These are phyloP conservation scores for Arachnopeziza araneosa DNA, from an alignment of 2,329 filamentous ascomycete species.

Conservation along the genomic window DNA sequence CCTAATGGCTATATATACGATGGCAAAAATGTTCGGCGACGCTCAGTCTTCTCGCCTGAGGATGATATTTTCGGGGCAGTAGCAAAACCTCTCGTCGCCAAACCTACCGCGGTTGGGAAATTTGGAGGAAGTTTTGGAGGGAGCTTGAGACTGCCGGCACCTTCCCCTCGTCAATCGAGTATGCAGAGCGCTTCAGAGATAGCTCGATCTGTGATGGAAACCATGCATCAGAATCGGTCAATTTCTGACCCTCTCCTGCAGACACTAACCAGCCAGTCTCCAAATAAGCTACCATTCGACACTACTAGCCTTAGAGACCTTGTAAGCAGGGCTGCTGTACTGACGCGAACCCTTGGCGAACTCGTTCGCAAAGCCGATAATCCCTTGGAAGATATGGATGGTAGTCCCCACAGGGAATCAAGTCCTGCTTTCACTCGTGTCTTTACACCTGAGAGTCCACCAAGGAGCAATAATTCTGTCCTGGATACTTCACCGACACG, in stretches of 20 bases:
- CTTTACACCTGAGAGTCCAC: conserved; percentile 50
- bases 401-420: conserved; percentile 45
- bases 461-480: conserved; percentile 49
- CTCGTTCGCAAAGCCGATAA: conserved; percentile 53
- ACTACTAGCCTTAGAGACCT: conserved; percentile 63
- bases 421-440: conserved; percentile 64
- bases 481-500: conserved; percentile 48
- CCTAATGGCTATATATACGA: conserved; percentile 39
- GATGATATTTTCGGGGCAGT: conserved; percentile 56
- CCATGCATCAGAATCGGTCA: conserved; percentile 51
- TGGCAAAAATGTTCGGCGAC: conserved; percentile 45
- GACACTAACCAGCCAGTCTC: conserved; percentile 27
- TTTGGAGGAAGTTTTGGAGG: conserved; percentile 22
- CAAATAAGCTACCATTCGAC: conserved; percentile 57
- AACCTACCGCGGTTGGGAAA: conserved; percentile 5
- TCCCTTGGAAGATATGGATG: conserved; percentile 50
- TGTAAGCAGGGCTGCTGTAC: conserved; percentile 55
- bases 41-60: conserved; percentile 59
- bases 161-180: conserved; percentile 21
- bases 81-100: conserved; percentile 11
- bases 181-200: conserved; percentile 43
- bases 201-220: conserved; percentile 54
- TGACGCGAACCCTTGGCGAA: conserved; percentile 55
- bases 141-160: conserved; percentile 26
- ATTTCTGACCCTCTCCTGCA: conserved; percentile 35